phyloP scores from a whole-genome alignment of 176 grass and related monocot species.

The Themeda triandra region DNA sequence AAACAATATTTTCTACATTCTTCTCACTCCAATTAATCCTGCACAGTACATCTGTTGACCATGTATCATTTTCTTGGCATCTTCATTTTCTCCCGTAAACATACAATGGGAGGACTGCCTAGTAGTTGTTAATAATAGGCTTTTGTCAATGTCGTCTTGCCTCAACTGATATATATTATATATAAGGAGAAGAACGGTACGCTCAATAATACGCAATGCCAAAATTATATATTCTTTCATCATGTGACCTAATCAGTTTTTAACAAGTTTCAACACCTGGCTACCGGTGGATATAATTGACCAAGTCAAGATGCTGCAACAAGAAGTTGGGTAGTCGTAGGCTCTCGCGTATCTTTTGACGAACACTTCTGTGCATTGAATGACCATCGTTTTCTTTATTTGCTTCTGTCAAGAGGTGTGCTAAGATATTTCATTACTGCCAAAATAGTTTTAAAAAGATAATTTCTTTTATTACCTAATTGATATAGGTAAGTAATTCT shows the following conservation, averaged over 20 bases:
- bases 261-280: not conserved
- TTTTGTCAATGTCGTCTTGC: not conserved
- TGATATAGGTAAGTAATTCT: no score
- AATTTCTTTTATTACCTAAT: no score
- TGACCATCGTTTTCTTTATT: not conserved
- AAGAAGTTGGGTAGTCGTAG: not conserved
- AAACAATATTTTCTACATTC: not conserved
- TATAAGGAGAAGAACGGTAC: not conserved
- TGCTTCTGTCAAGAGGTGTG: not conserved
- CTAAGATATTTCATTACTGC: not conserved
- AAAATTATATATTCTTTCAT: not conserved
- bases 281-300: not conserved
- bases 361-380: not conserved
- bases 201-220: not conserved
- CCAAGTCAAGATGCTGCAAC: not conserved
- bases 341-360: not conserved
- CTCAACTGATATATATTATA: not conserved
- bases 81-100: not conserved
- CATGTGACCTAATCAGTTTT: not conserved
- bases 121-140: not conserved
- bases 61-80: not conserved
- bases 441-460: not conserved
- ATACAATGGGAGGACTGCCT: not conserved
- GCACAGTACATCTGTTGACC: not conserved
- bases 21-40: not conserved